Evolutionary conservation across 192 early-diverging fungal genomes (phyloP).

Genomic region (Coemansia sp.): DNA sequence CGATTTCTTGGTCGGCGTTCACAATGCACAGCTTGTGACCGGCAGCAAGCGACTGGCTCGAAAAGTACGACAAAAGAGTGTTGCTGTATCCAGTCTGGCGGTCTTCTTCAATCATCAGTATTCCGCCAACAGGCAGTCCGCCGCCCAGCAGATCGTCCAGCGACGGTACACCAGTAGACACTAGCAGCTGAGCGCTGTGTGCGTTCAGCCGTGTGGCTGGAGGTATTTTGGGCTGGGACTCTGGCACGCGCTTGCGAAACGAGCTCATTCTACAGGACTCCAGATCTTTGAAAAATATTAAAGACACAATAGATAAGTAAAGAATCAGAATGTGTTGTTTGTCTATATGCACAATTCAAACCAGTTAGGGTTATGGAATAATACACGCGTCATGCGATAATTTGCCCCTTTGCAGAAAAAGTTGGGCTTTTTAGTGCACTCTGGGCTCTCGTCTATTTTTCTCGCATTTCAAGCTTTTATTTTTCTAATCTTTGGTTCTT

Average conservation of each 20-base stretch:
- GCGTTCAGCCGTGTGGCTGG: constrained; percentile 72
- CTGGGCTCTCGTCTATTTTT: not conserved
- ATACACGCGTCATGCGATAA: not conserved
- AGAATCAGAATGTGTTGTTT: not conserved
- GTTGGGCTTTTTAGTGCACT: not conserved
- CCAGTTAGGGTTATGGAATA: not conserved
- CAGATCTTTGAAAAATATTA: not conserved
- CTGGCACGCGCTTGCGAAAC: constrained; percentile 57
- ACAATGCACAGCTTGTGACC: constrained; percentile 71
- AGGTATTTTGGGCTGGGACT: constrained; percentile 62
- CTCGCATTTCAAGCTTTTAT: not conserved
- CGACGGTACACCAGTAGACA: constrained; percentile 81
- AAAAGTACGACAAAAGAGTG: constrained; percentile 77
- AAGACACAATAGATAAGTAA: not conserved
- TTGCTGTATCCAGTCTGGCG: constrained; percentile 76
- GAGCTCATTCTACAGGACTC: constrained; percentile 30
- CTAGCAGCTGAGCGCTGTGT: constrained; percentile 72
- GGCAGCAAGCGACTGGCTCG: constrained; percentile 79
- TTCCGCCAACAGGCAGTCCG: constrained; percentile 78
- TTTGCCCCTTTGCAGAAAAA: not conserved
- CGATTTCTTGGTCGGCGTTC: constrained; percentile 64
- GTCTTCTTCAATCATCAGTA: constrained; percentile 79
- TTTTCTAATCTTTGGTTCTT: not conserved
- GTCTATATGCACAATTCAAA: not conserved
- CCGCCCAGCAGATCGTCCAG: constrained; percentile 87